Evolutionary conservation across 495 filamentous ascomycete genomes (phyloP), one percentile per base, ranked within the genome.

Genomic region (Annulohypoxylon stygium): DNA sequence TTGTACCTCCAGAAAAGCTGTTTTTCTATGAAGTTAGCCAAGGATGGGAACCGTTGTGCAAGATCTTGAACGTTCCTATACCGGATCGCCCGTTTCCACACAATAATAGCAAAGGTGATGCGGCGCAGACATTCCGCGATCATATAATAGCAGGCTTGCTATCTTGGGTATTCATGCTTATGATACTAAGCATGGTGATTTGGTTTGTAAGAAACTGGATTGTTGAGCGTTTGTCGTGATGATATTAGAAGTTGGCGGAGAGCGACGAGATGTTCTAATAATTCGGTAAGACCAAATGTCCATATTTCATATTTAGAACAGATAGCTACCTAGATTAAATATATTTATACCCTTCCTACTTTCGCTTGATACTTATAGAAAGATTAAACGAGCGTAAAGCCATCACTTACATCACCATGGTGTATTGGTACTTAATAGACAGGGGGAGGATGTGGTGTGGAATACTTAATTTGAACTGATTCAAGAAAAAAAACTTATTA

Each of bases 1-100:
- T 80, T 9, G 81, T 83, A 14, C 78, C 80, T 1, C 55, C 65
- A n/a, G 82, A 81, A 16, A 77, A 78, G 45, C 60, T 86, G 8
- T 78, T 85, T 65, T 83, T 81, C 59, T 86, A 82, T 72, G 67
- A 81, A 11, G 81, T 86, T 34, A 79, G 81, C 57, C 79, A 86
- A 60, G 82, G 82, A 25, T 83, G 80, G 82, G 80, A 78, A 47
- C 81, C 80, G 5, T 55, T 83, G 26, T 83, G 81, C 70, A 74
- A 72, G 50, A 81, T 83, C 36, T 71, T 83, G 43, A 71, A 78
- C 60, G 67, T 77, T 30, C 78, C 80, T 6, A 58, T 82, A 54
- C 82, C 82, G n/a, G 76, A 79, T 37, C 55, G 47, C 6, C 74
- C 78, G 18, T 82, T 83, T 61, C 82, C 82, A 26, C 76, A 75